Base-by-base conservation (phyloP, 140 eudicot species). In the Bidens hawaiensis region DNA sequence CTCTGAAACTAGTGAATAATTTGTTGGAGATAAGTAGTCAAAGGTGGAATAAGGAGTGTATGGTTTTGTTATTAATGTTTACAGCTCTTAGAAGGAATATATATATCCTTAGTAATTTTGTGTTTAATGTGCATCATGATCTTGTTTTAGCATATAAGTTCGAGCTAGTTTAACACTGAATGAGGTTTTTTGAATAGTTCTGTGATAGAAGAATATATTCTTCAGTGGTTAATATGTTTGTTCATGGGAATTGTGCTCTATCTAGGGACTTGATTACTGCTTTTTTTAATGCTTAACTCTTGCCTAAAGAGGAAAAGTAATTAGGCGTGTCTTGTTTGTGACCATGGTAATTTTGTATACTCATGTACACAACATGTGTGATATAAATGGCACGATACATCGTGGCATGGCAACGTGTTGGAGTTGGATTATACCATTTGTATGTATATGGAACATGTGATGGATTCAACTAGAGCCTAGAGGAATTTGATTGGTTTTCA, bases 291-390 rank as follows among this genome's bases (percentile, higher is more conserved):
- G 27, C 50, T 59, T 45, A 33, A 31, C 12, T 16, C 30, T 59
- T 60, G 27, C 62, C 19, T 36, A 36, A 59, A 48, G 69, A 69
- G 33, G 30, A 70, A 47, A 48, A 38, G 54, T 36, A 69, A 58
- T 30, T 2, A 41, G 23, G 31, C 15, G 49, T 6, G 9, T 46
- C 17, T 43, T 41, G 27, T 26, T 48, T 59, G 52, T 19, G 12
- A 24, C 54, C 22, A 33, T 23, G 54, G 51, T 33, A 60, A 48
- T 38, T 30, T 59, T 43, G 5, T 16, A 47, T 24, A 47, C 33
- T 53, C 30, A 27, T 54, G 25, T 28, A 48, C 25, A 45, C 5
- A 14, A 42, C 67, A 59, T 47, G 67, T 22, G 28, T 21, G 27
- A 30, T 18, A 11, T 69, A 42, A 60, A 30, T 46, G 74, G 22